Percentiles rank a stretch among this genome's conserved stretches.
phyloP scores from a whole-genome alignment of 225 moss, liverwort and hornwort species.

The Lunularia cruciata region DNA sequence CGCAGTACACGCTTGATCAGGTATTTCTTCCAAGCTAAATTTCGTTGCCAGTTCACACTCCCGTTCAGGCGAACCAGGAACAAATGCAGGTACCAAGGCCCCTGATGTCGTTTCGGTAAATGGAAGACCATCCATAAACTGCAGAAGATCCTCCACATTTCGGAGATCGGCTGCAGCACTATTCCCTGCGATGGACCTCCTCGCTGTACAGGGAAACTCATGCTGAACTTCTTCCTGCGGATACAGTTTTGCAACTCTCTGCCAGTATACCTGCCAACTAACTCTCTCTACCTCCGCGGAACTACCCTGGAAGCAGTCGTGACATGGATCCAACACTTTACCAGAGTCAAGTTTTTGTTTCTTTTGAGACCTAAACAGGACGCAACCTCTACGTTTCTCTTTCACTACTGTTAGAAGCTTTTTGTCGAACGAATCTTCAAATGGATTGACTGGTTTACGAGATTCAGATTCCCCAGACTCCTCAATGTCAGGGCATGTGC shows the following conservation, averaged over 20 bases:
- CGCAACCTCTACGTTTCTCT: conserved; percentile 19
- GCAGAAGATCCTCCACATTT: neutral
- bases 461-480: neutral
- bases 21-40: neutral
- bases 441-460: neutral
- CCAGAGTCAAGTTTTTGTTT: conserved; percentile 30
- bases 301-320: conserved; percentile 22
- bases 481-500: neutral
- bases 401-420: neutral
- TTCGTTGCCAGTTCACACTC: neutral
- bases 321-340: neutral
- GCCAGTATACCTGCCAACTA: conserved; percentile 61
- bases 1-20: neutral
- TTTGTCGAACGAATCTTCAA: conserved; percentile 6
- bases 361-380: conserved; percentile 36
- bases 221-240: neutral
- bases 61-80: too few species aligned
- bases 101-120: neutral
- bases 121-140: neutral
- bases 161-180: neutral
- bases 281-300: conserved; percentile 29
- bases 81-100: neutral
- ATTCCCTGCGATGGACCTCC: conserved; percentile 2
- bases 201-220: neutral
- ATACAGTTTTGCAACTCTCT: conserved; percentile 17